A percentile compares a stretch with the other conserved stretches of the same genome.
These are phyloP conservation scores for Geopyxis carbonaria DNA, from an alignment of 495 filamentous ascomycete species.

Conservation along the genomic window DNA sequence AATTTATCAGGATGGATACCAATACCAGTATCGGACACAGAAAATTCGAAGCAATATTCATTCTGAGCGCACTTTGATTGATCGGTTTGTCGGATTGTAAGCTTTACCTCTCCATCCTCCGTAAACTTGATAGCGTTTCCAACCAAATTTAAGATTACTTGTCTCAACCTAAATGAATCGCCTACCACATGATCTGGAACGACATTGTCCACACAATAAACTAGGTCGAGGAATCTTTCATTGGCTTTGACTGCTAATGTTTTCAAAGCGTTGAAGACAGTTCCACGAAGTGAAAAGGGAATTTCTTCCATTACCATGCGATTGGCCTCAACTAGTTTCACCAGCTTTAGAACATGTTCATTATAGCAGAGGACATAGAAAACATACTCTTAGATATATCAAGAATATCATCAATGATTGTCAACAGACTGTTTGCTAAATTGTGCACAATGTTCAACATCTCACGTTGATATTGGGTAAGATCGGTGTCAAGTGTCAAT, in stretches of 20 bases:
- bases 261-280: slow-evolving; percentile 95
- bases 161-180: slow-evolving; percentile 88
- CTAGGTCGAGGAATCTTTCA: slow-evolving; percentile 84
- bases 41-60: slow-evolving; percentile 91
- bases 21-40: slow-evolving; percentile 93
- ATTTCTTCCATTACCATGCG: slow-evolving; percentile 99
- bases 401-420: slow-evolving; percentile 97
- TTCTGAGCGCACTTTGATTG: slow-evolving; percentile 48
- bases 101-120: slow-evolving; percentile 88
- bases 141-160: slow-evolving; percentile 77
- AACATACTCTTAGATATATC: slow-evolving; percentile 77
- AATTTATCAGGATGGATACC: slow-evolving; percentile 93
- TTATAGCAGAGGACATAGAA: not conserved
- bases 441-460: slow-evolving; percentile 99
- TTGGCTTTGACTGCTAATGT: slow-evolving; percentile 94
- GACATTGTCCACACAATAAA: slow-evolving; percentile 83
- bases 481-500: slow-evolving; percentile 84
- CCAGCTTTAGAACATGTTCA: not conserved
- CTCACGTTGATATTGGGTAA: slow-evolving; percentile 88
- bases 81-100: slow-evolving; percentile 67
- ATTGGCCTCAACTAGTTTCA: slow-evolving; percentile 74
- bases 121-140: slow-evolving; percentile 92
- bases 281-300: slow-evolving; percentile 84
- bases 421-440: slow-evolving; percentile 87
- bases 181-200: slow-evolving; percentile 94